Evolutionary conservation across 1,284 basidiomycete species (phyloP).

Genomic region (Tilletiopsis washingtonensis): DNA sequence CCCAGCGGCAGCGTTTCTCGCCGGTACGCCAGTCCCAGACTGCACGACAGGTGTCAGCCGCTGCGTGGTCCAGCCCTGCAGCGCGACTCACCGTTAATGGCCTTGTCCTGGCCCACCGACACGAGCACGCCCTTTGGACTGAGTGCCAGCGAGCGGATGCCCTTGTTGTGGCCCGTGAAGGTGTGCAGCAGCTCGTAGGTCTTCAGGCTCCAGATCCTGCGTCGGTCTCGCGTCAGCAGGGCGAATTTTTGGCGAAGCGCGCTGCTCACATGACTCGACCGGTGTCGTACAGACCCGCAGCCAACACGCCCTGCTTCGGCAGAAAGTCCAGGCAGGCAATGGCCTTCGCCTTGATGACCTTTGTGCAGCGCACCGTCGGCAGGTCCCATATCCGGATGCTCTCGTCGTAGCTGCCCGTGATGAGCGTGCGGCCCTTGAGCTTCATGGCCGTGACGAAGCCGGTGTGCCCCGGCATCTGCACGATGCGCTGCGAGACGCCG

Average conservation of each 20-base stretch:
- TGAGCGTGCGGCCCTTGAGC: constrained; percentile 60
- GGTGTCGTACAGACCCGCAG: constrained; percentile 84
- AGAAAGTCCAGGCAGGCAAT: constrained; percentile 84
- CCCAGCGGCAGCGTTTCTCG: constrained; percentile 77
- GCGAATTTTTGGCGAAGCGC: too few species aligned
- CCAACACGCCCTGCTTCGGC: constrained; percentile 75
- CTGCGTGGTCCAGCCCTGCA: constrained; percentile 68
- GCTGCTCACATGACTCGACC: constrained; percentile 55
- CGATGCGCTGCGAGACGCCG: constrained; percentile 62
- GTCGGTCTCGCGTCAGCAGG: too few species aligned
- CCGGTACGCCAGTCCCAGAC: constrained; percentile 63
- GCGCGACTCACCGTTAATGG: constrained; percentile 74
- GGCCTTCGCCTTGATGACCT: constrained; percentile 70
- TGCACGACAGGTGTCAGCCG: constrained; percentile 83
- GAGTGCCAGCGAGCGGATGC: constrained; percentile 76
- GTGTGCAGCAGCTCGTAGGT: constrained; percentile 52
- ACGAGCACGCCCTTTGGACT: constrained; percentile 71
- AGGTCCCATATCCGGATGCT: constrained; percentile 41
- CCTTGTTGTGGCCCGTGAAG: constrained; percentile 58
- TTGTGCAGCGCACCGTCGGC: constrained; percentile 67
- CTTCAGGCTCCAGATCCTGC: constrained; percentile 18
- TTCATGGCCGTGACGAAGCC: constrained; percentile 79
- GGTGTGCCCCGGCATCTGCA: constrained; percentile 72
- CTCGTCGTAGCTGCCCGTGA: constrained; percentile 82
- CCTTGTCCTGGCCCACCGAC: constrained; percentile 77